These are phyloP conservation scores for Testicularia cyperi DNA, from an alignment of 1,284 basidiomycete species.

Conservation along the genomic window DNA sequence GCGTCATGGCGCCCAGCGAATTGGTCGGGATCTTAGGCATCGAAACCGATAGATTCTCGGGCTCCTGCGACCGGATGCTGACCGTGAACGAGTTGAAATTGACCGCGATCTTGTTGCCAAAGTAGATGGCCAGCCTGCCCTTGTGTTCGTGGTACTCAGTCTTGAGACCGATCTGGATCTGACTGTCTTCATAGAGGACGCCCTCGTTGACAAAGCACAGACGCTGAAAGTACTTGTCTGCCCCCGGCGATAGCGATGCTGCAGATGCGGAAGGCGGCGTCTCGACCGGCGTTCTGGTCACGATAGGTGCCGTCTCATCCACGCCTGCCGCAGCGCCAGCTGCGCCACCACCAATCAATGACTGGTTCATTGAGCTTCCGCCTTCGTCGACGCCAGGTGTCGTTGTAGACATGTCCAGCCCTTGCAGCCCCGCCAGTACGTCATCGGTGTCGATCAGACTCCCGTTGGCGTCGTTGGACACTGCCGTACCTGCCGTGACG, in stretches of 20 bases:
- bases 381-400: slow-evolving; percentile 38
- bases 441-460: slow-evolving; percentile 62
- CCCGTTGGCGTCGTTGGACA: slow-evolving; percentile 25
- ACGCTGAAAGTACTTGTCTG: slow-evolving; percentile 77
- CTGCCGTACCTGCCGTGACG: too few relatives aligned
- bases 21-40: slow-evolving; percentile 84
- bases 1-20: slow-evolving; percentile 76
- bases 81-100: slow-evolving; percentile 87
- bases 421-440: slow-evolving; percentile 76
- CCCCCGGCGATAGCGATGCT: slow-evolving; percentile 49
- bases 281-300: slow-evolving; percentile 6
- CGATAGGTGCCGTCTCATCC: slow-evolving; percentile 7
- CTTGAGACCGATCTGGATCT: slow-evolving; percentile 93
- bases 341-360: slow-evolving; percentile 20
- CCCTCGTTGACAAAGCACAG: slow-evolving; percentile 80
- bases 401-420: slow-evolving; percentile 70
- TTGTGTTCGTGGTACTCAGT: slow-evolving; percentile 89
- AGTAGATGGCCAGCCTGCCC: slow-evolving; percentile 87
- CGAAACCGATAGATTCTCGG: slow-evolving; percentile 74
- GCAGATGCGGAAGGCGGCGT: slow-evolving; percentile 18
- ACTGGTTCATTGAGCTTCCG: slow-evolving; percentile 15
- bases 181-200: slow-evolving; percentile 90
- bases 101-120: slow-evolving; percentile 90
- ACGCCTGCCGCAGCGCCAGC: too few relatives aligned
- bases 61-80: slow-evolving; percentile 68